phyloP scores from a whole-genome alignment of 129 eudicot genomes.

The Heracleum sosnowskyi region DNA sequence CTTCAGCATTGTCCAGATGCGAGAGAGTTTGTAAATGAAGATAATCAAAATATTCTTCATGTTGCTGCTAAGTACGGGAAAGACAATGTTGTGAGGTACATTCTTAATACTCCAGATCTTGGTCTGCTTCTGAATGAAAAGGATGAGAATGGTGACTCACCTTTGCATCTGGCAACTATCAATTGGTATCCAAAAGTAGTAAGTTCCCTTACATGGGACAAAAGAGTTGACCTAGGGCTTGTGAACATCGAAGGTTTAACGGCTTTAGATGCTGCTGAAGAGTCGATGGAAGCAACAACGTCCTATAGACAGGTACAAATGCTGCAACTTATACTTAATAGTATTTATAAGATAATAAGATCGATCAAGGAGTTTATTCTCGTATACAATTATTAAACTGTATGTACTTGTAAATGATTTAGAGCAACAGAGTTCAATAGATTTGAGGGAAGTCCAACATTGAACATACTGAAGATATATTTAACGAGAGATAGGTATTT shows the following conservation, averaged over 20 bases:
- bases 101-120: conserved; percentile 27
- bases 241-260: conserved; percentile 27
- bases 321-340: too few species aligned
- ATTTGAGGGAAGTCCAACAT: too few species aligned
- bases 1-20: conserved; percentile 27
- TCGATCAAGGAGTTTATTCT: too few species aligned
- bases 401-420: too few species aligned
- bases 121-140: conserved; percentile 30
- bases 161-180: conserved; percentile 46
- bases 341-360: too few species aligned
- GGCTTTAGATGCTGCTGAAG: conserved; percentile 40
- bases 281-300: conserved; percentile 27
- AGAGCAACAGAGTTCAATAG: too few species aligned
- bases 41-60: conserved; percentile 40
- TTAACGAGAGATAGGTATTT: too few species aligned
- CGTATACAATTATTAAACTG: too few species aligned
- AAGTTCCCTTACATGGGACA: conserved; percentile 25
- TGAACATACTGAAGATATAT: too few species aligned
- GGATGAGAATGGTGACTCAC: conserved; percentile 41
- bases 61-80: conserved; percentile 38
- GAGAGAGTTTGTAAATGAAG: conserved; percentile 15
- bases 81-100: conserved; percentile 11
- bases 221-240: conserved; percentile 18
- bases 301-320: too few species aligned
- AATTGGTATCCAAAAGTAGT: conserved; percentile 35